Base-by-base conservation (phyloP, 805 yeast genomes). In the Candida succiphila region DNA sequence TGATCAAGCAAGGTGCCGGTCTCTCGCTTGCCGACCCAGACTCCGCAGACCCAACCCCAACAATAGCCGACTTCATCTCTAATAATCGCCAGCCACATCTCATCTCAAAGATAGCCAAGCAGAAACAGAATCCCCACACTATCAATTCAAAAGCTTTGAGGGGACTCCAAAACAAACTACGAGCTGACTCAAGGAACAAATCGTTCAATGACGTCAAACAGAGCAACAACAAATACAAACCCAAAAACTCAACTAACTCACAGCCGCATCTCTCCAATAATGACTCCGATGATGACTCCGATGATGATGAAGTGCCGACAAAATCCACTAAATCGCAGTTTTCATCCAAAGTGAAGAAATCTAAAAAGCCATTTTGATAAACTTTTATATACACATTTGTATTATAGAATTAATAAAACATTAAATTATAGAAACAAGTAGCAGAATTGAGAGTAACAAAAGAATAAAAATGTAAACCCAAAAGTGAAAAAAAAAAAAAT, bases 1-100 rank as follows among this genome's bases (percentile, higher is more conserved):
- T 51, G 18, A 44, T 52, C 8, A 42, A 49, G 23, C 48, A 42
- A 17, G 62, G 62, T 6, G 40, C 49, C 3, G 62, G 62, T 4
- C 36, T 57, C 4, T 35, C 40, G 8, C 29, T 51, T 12, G 34
- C 32, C 6, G 31, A 37, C 17, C 21, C 25, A 14, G 25, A 40
- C 33, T 18, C 27, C 34, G 19, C 25, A 33, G 17, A 18, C 30
- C 6, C 25, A 25, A 20, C 19, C 17, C 34, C 27, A 33, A 31
- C 19, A 4, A 32, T n/a, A n/a, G n/a, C n/a, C n/a, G n/a, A n/a
- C n/a, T n/a, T n/a, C n/a, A n/a, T n/a, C n/a, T n/a, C n/a, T n/a
- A n/a, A n/a, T n/a, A n/a, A n/a, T n/a, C n/a, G n/a, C n/a, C n/a
- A n/a, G n/a, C n/a, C n/a, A n/a, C n/a, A n/a, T n/a, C n/a, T n/a